These are phyloP conservation scores for Microthyrium microscopicum DNA, from an alignment of 2,329 filamentous ascomycete species.

Conservation along the genomic window DNA sequence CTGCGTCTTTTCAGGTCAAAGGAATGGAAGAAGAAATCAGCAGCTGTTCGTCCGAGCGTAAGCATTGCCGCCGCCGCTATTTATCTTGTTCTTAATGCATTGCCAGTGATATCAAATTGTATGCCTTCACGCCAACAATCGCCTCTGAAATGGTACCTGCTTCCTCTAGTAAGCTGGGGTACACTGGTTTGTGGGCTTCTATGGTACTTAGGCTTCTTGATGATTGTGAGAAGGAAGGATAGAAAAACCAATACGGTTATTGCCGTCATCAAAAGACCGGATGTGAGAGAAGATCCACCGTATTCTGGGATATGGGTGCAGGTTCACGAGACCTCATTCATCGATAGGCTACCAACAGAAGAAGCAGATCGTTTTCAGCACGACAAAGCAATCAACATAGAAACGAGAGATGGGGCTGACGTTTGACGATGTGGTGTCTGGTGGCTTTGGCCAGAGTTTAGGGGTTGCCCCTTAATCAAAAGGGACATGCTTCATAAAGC, in stretches of 20 bases:
- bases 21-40: conserved; percentile 3
- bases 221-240: not conserved
- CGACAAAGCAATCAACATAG: too few species aligned
- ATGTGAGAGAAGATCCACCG: not conserved
- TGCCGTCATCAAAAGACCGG: not conserved
- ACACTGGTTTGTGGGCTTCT: not conserved
- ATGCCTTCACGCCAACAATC: not conserved
- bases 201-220: conserved; percentile 3
- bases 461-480: too few species aligned
- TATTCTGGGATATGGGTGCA: conserved; percentile 1
- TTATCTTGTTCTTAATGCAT: conserved; percentile 2
- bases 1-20: not conserved
- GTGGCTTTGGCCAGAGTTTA: too few species aligned
- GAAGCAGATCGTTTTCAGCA: too few species aligned
- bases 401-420: too few species aligned
- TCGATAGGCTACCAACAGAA: too few species aligned
- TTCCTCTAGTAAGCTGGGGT: conserved; percentile 1
- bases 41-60: not conserved
- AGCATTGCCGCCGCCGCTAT: conserved; percentile 1
- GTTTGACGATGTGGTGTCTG: too few species aligned
- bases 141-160: conserved; percentile 3
- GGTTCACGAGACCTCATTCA: conserved; percentile 2
- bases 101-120: not conserved
- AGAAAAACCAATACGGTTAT: conserved; percentile 4
- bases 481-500: too few species aligned